Percentiles rank a stretch among this genome's conserved stretches.
Conservation (phyloP, 2,329 filamentous ascomycete genomes). For the Curvularia hawaiiensis region DNA sequence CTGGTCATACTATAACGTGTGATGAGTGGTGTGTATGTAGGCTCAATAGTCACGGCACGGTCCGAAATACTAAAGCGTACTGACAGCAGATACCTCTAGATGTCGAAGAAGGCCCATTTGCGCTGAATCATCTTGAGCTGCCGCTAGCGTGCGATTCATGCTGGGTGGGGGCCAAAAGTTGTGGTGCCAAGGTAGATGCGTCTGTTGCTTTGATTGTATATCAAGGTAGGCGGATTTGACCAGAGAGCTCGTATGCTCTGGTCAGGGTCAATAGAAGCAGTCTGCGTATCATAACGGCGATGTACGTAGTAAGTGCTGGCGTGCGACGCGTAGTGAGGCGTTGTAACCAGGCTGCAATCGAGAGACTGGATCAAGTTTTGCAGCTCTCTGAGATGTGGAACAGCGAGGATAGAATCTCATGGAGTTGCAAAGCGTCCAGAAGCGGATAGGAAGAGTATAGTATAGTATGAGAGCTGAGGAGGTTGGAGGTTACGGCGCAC, state of each 20-base stretch:
- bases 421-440: no score
- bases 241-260: background rate
- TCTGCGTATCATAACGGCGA: background rate
- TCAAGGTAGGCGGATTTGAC: background rate
- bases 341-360: background rate
- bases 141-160: background rate
- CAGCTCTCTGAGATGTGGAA: background rate
- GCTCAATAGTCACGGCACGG: background rate
- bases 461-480: background rate
- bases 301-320: background rate
- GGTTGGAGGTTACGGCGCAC: conserved; percentile 5
- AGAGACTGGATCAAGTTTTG: background rate
- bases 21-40: background rate
- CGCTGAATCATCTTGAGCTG: background rate
- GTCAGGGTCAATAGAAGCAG: background rate
- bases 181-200: background rate
- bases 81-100: background rate
- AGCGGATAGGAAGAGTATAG: background rate
- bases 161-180: background rate
- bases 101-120: background rate
- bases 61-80: background rate
- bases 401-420: background rate
- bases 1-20: background rate
- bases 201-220: background rate
- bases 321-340: background rate